Evolutionary conservation across 805 yeast genomes (phyloP), one percentile per base, ranked within the genome.

Genomic region (Suhomyces prunicola): DNA sequence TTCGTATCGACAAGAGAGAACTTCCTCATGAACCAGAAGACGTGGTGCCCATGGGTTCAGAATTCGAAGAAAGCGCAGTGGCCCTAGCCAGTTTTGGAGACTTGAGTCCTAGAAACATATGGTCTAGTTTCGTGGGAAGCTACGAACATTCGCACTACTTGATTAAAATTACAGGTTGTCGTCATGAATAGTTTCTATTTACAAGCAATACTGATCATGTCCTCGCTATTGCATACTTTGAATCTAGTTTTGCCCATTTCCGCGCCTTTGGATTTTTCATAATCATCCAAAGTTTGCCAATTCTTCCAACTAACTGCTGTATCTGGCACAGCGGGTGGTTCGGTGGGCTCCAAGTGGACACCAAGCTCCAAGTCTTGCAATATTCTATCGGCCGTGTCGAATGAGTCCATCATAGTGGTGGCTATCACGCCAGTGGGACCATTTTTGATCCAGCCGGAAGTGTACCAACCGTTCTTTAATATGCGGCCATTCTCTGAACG

Each of bases 341-440:
- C 41, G 60, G 58, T 17, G 19, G 66, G 54, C 1, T 60, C 52
- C 5, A 64, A 59, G 47, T 62, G 64, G 4, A 63, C 42, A 2
- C 63, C 72, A 35, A 66, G 65, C n/a, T 69, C 54, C 23, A 79
- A 69, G 60, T 90, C 96, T 36, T 77, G 72, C 15, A 84, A 62
- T 0, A 94, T 75, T 10, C 77, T 71, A 26, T 84, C 89, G 0
- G 90, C 93, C 0, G 93, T 85, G 7, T 83, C 80, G 57, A 86
- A 86, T 0, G 97, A 83, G 54, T 88, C 91, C 79, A 86, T 80
- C 87, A 93, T 88, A 0, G 98, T 90, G 12, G 89, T 79, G 15
- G 96, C 96, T 58, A 94, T 94, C 3, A 90, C 96, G 1, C 99
- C 99, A 27, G 80, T 80, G 6, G 96, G 88, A 0, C 96, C 96